Evolutionary conservation across 495 filamentous ascomycete species (phyloP), one percentile per base, ranked within the genome.

Genomic region (Podospora pseudocomata): DNA sequence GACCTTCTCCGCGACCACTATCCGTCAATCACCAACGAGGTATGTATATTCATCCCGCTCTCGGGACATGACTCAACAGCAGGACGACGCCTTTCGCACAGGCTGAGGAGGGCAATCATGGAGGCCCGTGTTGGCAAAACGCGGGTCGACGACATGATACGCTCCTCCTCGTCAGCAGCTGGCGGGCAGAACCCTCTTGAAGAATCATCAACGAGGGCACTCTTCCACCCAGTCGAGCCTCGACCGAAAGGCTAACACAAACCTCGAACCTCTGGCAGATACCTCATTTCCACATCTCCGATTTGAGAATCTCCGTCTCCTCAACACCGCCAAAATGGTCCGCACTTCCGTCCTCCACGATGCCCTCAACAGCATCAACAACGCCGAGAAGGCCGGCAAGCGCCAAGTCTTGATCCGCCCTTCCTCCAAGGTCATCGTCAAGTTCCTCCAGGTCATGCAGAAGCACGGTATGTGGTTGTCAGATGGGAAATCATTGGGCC

Each of bases 321-420:
- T 68, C 73, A 64, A 74, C 81, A 75, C 84, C 87, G 87, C 79
- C 87, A 97, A 88, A 79, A 99, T 98, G 95, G 94, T 97, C 84
- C 92, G 91, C 84, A 97, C 95, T 75, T 96, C 92, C 79, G 93
- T 97, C 80, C 93, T 99, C 79, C 96, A 98, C 86, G 95, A 98
- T 90, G 92, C 94, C 81, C 92, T 99, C 74, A 98, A 98, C 81
- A 88, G 89, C 86, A 97, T 99, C 90, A 98, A 99, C 92, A 99
- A 98, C 81, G 95, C 95, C 86, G 95, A 99, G 88, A 97, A 98
- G 90, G 86, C 89, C 73, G 95, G 95, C 80, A 97, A 97, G 90
- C 92, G 95, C 74, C 95, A 99, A 84, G 95, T 97, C 74, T 81
- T 98, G 75, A 96, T 99, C 86, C 88, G 93, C 70, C 95, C 95